These are phyloP conservation scores for Dactylellina sp. DNA, from an alignment of 2,329 filamentous ascomycete species.

Conservation along the genomic window DNA sequence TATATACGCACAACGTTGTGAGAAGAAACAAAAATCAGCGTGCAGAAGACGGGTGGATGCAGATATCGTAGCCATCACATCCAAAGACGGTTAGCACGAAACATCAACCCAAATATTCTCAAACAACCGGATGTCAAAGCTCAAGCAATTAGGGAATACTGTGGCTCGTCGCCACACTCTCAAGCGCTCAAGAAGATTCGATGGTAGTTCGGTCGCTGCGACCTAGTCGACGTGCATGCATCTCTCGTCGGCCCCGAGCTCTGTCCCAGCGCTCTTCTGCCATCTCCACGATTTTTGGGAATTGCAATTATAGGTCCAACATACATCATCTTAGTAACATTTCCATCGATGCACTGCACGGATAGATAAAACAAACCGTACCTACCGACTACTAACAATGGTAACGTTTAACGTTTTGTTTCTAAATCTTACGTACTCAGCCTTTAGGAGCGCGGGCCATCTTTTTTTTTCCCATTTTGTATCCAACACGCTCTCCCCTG, in stretches of 20 bases:
- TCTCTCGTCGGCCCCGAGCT: slow-evolving; percentile 8
- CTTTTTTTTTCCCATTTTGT: background rate
- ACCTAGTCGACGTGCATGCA: slow-evolving; percentile 22
- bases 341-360: slow-evolving; percentile 16
- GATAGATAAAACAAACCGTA: background rate
- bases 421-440: slow-evolving; percentile 18
- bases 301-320: slow-evolving; percentile 46
- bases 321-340: slow-evolving; percentile 8
- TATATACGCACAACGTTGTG: background rate
- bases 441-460: background rate
- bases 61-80: background rate
- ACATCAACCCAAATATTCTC: background rate
- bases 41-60: background rate
- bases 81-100: background rate
- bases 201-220: slow-evolving; percentile 9
- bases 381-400: slow-evolving; percentile 1
- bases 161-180: slow-evolving; percentile 8
- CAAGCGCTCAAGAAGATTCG: background rate
- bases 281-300: slow-evolving; percentile 21
- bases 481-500: background rate
- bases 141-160: slow-evolving; percentile 31
- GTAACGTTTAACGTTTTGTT: background rate
- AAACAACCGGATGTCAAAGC: slow-evolving; percentile 21
- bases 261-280: slow-evolving; percentile 20
- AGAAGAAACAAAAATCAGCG: slow-evolving; percentile 7